These are phyloP conservation scores for Durotheca rogersii DNA, from an alignment of 495 filamentous ascomycete species.

Conservation along the genomic window DNA sequence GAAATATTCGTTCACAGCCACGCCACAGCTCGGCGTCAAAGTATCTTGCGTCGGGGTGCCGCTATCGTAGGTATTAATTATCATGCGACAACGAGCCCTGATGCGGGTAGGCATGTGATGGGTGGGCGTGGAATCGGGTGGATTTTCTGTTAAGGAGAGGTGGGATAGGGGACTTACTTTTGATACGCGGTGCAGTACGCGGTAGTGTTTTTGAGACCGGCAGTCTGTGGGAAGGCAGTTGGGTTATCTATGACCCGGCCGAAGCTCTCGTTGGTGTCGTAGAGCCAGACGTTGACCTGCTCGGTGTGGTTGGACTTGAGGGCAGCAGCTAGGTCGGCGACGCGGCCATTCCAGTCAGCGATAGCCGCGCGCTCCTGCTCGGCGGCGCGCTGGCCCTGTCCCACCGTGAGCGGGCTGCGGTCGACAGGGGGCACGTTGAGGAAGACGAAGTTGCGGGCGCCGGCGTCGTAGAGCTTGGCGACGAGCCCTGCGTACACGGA, in stretches of 20 bases:
- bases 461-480: conserved; percentile 60
- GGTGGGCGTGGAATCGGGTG: no score
- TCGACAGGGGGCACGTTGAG: conserved; percentile 74
- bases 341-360: conserved; percentile 41
- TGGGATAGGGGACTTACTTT: conserved; percentile 55
- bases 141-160: no score
- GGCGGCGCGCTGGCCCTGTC: conserved; percentile 27
- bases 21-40: conserved; percentile 48
- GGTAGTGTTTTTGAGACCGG: conserved; percentile 54
- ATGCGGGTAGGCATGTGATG: no score
- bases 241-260: conserved; percentile 58
- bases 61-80: conserved; percentile 34
- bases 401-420: conserved; percentile 56
- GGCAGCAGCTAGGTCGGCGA: conserved; percentile 34
- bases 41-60: conserved; percentile 54
- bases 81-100: not conserved
- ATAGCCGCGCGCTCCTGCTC: conserved; percentile 40
- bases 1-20: conserved; percentile 61
- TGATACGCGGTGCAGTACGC: conserved; percentile 54
- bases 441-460: conserved; percentile 75
- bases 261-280: conserved; percentile 52
- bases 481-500: conserved; percentile 56
- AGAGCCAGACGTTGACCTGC: conserved; percentile 45
- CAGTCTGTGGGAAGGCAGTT: conserved; percentile 42
- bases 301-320: conserved; percentile 41